These are phyloP conservation scores for Solanum hybrid DNA, from an alignment of 305 asterid genomes.

Conservation along the genomic window DNA sequence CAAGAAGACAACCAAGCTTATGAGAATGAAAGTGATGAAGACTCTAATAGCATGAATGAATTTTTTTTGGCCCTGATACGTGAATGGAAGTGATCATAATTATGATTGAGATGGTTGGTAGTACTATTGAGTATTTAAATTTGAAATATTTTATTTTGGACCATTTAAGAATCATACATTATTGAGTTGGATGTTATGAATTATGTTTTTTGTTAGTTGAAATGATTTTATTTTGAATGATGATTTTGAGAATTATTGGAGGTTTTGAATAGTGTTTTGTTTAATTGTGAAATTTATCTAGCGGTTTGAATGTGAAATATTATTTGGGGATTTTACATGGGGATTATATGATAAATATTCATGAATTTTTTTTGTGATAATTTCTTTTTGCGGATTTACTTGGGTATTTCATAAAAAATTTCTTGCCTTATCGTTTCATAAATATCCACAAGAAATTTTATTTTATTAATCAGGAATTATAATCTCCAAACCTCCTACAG, in stretches of 20 bases:
- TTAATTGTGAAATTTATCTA: background rate
- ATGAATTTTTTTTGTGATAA: background rate
- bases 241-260: background rate
- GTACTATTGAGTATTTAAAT: background rate
- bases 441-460: background rate
- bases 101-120: background rate
- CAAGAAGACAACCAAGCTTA: background rate
- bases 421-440: background rate
- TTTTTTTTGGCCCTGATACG: background rate
- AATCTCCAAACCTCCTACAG: background rate
- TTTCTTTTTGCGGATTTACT: background rate
- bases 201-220: background rate
- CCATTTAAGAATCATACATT: background rate
- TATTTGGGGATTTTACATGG: too few species aligned
- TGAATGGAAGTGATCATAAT: too few species aligned
- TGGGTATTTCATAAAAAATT: background rate
- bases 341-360: background rate
- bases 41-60: background rate
- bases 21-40: background rate
- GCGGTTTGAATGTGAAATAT: background rate
- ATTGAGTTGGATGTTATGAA: background rate
- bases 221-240: background rate
- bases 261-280: background rate
- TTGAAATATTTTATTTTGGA: too few species aligned
- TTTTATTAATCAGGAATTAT: too few species aligned